Base-by-base conservation (phyloP, 2,329 filamentous ascomycete species). In the Claviceps pazoutovae region DNA sequence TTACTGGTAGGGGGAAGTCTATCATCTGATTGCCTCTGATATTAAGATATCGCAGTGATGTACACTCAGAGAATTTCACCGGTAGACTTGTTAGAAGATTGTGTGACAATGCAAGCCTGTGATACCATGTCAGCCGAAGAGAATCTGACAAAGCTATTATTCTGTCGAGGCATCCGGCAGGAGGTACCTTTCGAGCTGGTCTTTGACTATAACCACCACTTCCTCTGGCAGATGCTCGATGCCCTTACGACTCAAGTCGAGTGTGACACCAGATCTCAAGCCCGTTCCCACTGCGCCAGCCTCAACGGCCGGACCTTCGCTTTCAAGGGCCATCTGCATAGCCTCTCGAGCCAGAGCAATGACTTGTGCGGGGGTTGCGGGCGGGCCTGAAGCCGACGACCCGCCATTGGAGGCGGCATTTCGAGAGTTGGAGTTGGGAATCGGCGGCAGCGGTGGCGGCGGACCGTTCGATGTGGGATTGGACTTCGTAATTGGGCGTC, bases 81-180 rank as follows among this genome's bases (percentile, higher is more conserved):
- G 86, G 86, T 46, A 91, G 78, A n/a, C 77, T 74, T 36, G 79
- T 74, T 53, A 89, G 73, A 58, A 80, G 81, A 65, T 90, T 90
- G 68, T 90, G 86, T n/a, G 86, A 88, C 57, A 91, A 72, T 48
- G 86, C 86, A 50, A 91, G 78, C 59, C 86, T 89, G 62, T 14
- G 13, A 48, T 26, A 30, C 16, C 6, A 36, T 42, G 17, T 54
- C 17, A 54, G 53, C 37, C 47, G 21, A 36, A 37, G 19, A 23
- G 16, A 41, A 17, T 43, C n/a, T 41, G n/a, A 21, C 30, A 14
- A 44, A 9, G 30, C 30, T 3, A 41, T 23, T 11, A 26, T 30
- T 13, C 34, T 30, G 39, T 14, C 4, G 16, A 19, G 26, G 16
- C 14, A 46, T 4, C 26, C 19, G 42, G 42, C 21, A 30, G 42